Evolutionary conservation across 2,329 filamentous ascomycete genomes (phyloP), one percentile per base, ranked within the genome.

Genomic region (Pestalotiopsis sp.): DNA sequence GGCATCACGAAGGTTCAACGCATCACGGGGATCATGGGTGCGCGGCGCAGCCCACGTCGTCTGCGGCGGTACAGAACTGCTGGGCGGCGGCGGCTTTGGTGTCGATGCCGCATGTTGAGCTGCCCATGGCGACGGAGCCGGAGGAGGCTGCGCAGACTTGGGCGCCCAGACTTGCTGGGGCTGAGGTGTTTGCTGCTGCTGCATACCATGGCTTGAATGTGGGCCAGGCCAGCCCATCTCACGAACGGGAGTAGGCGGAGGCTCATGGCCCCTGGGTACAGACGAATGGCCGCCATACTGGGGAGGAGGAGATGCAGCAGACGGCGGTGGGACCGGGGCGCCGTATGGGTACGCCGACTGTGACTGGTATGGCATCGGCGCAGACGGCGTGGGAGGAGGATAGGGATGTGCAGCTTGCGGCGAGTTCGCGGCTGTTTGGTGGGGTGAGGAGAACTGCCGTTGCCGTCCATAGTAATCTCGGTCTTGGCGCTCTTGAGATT

Each of bases 231-330:
- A 83, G 64, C 78, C 78, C 69, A 70, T 70, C 11, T 70, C 69
- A 14, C 69, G 66, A 25, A 25, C 39, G 13, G 69, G 58, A 36
- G 77, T 72, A 9, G 77, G 75, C 11, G 74, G 79, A 0, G 83
- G 74, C 60, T 88, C 86, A 23, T 85, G 82, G 12, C 81, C 78
- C 36, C 83, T 80, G 13, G 83, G 75, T 14, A 80, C 75, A 25
- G 82, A 73, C n/a, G 81, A 80, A 73, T 89, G 86, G 11, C 81
- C 76, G 0, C 83, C 80, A 68, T 89, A 90, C 71, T 89, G 87
- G 23, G 85, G 83, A n/a, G 85, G 82, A n/a, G 87, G 84, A 6
- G 86, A 86, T n/a, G 83, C 82, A 25, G 81, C 80, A 68, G 77
- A 79, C 14, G 80, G 78, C 72, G 83, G 83, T 3, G 78, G 73